A percentile compares a stretch with the other conserved stretches of the same genome.
phyloP scores from a whole-genome alignment of 352 stramenopile genomes.

The Peronospora destructor region DNA sequence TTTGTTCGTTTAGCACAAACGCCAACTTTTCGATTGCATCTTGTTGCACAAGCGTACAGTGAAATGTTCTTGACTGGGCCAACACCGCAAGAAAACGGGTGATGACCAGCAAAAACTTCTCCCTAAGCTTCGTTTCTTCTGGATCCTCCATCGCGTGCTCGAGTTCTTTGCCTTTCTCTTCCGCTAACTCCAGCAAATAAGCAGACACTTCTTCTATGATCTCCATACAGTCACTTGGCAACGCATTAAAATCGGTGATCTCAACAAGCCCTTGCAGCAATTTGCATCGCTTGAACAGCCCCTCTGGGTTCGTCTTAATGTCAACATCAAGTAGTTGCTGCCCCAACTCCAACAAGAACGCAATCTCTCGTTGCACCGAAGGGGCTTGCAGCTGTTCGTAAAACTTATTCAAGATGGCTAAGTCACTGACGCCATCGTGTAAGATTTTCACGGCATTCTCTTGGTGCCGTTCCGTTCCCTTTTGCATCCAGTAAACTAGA shows the following conservation, averaged over 20 bases:
- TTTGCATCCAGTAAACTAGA: slow-evolving; percentile 80
- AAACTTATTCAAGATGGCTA: slow-evolving; percentile 38
- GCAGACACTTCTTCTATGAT: slow-evolving; percentile 54
- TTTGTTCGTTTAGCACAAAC: slow-evolving; percentile 46
- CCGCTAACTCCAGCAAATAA: slow-evolving; percentile 37
- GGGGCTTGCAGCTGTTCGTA: slow-evolving; percentile 52
- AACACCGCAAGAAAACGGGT: slow-evolving; percentile 42
- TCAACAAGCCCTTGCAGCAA: slow-evolving; percentile 51
- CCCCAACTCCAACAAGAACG: slow-evolving; percentile 57
- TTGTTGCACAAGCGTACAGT: slow-evolving; percentile 43
- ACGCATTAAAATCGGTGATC: slow-evolving; percentile 31
- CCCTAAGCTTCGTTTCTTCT: slow-evolving; percentile 9
- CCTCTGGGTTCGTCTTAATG: slow-evolving; percentile 37
- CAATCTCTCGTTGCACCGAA: slow-evolving; percentile 43
- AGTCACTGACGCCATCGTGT: slow-evolving; percentile 51
- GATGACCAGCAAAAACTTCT: slow-evolving; percentile 29
- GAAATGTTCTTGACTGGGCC: slow-evolving; percentile 25
- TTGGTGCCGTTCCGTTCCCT: slow-evolving; percentile 74
- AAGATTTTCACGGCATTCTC: slow-evolving; percentile 73
- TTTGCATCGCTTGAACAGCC: slow-evolving; percentile 61
- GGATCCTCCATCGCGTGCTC: slow-evolving; percentile 14
- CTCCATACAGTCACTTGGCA: slow-evolving; percentile 49
- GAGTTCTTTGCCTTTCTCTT: slow-evolving; percentile 19
- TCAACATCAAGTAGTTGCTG: slow-evolving; percentile 70
- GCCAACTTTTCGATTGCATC: slow-evolving; percentile 51